phyloP scores from a whole-genome alignment of 23 red algal genomes.

The Gracilaria domingensis region DNA sequence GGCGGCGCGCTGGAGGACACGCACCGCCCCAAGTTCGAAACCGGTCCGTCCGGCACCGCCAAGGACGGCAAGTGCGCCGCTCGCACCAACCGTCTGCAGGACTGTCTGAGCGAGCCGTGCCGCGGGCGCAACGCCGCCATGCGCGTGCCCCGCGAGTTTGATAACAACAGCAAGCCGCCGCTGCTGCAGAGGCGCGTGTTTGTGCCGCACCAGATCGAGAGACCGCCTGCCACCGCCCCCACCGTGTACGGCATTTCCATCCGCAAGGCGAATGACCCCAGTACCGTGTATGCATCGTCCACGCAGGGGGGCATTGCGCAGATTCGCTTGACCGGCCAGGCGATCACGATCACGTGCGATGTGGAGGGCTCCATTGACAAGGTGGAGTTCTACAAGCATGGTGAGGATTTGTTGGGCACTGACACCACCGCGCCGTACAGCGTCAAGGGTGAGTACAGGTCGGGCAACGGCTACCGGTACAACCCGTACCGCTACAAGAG shows the following conservation, averaged over 20 bases:
- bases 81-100: neutral
- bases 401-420: neutral
- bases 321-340: neutral
- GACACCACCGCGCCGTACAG: slow-evolving; percentile 14
- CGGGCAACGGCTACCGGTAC: neutral
- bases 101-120: slow-evolving; percentile 12
- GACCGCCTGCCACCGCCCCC: neutral
- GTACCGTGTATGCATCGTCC: neutral
- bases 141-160: neutral
- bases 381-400: slow-evolving; percentile 47
- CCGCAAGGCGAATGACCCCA: slow-evolving; percentile 19
- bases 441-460: slow-evolving; percentile 14
- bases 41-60: neutral
- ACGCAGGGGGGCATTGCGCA: neutral
- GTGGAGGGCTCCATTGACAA: slow-evolving; percentile 5
- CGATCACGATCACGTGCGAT: slow-evolving; percentile 45
- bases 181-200: neutral
- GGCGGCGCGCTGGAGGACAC: slow-evolving; percentile 30
- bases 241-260: slow-evolving; percentile 33
- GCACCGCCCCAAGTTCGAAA: slow-evolving; percentile 6
- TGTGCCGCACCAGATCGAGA: slow-evolving; percentile 5
- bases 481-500: neutral
- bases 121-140: neutral
- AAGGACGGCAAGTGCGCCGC: slow-evolving; percentile 8
- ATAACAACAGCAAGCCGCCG: neutral